A percentile compares a stretch with the other conserved stretches of the same genome.
These are phyloP conservation scores for Neolentinus lepideus DNA, from an alignment of 1,284 basidiomycete genomes.

Conservation along the genomic window DNA sequence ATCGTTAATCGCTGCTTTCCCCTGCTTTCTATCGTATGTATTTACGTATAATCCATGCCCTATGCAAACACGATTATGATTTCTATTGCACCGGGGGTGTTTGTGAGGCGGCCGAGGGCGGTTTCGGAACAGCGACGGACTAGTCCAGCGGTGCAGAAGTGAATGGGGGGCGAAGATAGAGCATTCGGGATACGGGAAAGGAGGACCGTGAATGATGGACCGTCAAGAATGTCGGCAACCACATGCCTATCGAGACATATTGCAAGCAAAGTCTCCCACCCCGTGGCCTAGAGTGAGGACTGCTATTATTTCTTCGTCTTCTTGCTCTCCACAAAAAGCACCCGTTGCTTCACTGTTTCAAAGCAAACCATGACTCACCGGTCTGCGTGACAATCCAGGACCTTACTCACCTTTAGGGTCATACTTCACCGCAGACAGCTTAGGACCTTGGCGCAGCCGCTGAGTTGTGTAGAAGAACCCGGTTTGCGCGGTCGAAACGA, in stretches of 20 bases:
- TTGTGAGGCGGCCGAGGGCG: too few relatives aligned
- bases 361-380: background rate
- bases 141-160: too few relatives aligned
- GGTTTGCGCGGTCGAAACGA: constrained; percentile 86
- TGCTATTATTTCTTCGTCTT: constrained; percentile 45
- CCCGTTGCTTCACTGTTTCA: constrained; percentile 55
- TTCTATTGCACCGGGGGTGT: too few relatives aligned
- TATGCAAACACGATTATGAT: background rate
- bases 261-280: too few relatives aligned
- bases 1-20: background rate
- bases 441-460: constrained; percentile 63
- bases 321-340: constrained; percentile 75
- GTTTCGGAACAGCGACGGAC: too few relatives aligned
- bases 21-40: background rate
- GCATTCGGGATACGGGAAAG: too few relatives aligned
- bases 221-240: too few relatives aligned
- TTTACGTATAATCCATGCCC: background rate
- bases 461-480: constrained; percentile 86
- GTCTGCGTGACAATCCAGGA: background rate
- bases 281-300: too few relatives aligned
- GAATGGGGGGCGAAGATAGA: too few relatives aligned
- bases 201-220: too few relatives aligned
- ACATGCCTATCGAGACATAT: too few relatives aligned
- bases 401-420: constrained; percentile 68
- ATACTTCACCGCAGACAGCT: constrained; percentile 81